These are phyloP conservation scores for Botrytis galanthina DNA, from an alignment of 2,329 filamentous ascomycete species.

Conservation along the genomic window DNA sequence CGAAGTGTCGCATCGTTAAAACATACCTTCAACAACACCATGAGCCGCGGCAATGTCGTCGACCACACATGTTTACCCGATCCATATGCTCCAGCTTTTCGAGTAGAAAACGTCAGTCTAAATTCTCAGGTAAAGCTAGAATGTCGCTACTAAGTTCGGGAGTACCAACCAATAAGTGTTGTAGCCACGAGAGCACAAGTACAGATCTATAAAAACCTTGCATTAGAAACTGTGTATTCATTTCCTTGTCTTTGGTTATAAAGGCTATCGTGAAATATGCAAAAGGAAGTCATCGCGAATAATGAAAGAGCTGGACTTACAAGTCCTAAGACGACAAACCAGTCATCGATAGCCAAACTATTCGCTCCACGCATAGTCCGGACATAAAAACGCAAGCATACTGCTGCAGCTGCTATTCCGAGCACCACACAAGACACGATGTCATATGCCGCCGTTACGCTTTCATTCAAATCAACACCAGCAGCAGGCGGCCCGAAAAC, in stretches of 20 bases:
- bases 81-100: slow-evolving; percentile 15
- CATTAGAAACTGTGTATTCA: slow-evolving; percentile 2
- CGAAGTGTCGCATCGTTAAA: background rate
- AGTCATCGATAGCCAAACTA: slow-evolving; percentile 15
- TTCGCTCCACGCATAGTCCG: slow-evolving; percentile 4
- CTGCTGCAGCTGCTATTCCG: slow-evolving; percentile 8
- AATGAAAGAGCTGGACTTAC: slow-evolving; percentile 3
- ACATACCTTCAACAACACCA: slow-evolving; percentile 7
- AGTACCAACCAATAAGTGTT: slow-evolving; percentile 12
- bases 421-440: slow-evolving; percentile 15
- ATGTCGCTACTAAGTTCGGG: background rate
- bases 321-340: slow-evolving; percentile 6
- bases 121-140: background rate
- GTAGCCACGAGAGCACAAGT: slow-evolving; percentile 7
- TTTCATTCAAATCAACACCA: slow-evolving; percentile 9
- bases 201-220: background rate
- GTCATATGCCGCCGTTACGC: slow-evolving; percentile 2
- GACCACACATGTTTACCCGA: slow-evolving; percentile 12
- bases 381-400: slow-evolving; percentile 12
- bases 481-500: slow-evolving; percentile 8
- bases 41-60: slow-evolving; percentile 14
- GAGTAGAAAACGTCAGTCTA: background rate
- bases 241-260: background rate
- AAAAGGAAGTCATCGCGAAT: background rate
- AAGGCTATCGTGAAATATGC: background rate